These are phyloP conservation scores for Sphagnum magellanicum DNA, from an alignment of 228 moss, liverwort and hornwort species.

Conservation along the genomic window DNA sequence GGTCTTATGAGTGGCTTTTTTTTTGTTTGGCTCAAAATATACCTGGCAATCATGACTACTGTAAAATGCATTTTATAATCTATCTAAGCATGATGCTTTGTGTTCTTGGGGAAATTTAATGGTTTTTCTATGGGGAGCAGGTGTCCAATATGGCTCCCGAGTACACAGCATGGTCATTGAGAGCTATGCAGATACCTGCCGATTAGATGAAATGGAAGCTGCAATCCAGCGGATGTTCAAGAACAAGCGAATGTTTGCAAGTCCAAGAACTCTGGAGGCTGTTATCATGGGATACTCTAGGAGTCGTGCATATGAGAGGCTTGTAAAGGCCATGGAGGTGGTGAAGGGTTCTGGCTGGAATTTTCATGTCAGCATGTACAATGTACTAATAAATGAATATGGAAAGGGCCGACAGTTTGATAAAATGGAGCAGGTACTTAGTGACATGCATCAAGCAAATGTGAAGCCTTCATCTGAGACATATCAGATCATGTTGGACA, in stretches of 20 bases:
- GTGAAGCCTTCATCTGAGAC: conserved; percentile 54
- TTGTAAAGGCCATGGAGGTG: conserved; percentile 51
- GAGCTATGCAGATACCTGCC: conserved; percentile 71
- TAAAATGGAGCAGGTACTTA: conserved; percentile 67
- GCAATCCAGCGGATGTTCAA: conserved; percentile 70
- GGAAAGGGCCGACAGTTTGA: conserved; percentile 57
- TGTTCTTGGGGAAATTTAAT: too few relatives aligned
- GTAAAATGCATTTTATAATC: too few relatives aligned
- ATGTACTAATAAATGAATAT: conserved; percentile 70
- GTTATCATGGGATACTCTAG: conserved; percentile 57
- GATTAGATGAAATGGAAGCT: conserved; percentile 77
- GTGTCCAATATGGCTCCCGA: conserved; percentile 57
- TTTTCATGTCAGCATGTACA: conserved; percentile 52
- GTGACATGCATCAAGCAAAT: conserved; percentile 42
- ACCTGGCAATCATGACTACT: too few relatives aligned
- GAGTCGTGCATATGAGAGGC: conserved; percentile 41
- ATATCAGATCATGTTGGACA: conserved; percentile 60
- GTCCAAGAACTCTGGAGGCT: conserved; percentile 55
- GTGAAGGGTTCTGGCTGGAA: conserved; percentile 74
- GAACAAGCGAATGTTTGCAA: conserved; percentile 66
- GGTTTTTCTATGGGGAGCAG: conserved; percentile 12
- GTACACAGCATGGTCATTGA: conserved; percentile 74
- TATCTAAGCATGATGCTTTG: too few relatives aligned
- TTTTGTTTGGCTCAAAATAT: too few relatives aligned
- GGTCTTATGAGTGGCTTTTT: too few relatives aligned